These are phyloP conservation scores for Agrostemma githago DNA, from an alignment of 148 eudicot genomes.

Conservation along the genomic window DNA sequence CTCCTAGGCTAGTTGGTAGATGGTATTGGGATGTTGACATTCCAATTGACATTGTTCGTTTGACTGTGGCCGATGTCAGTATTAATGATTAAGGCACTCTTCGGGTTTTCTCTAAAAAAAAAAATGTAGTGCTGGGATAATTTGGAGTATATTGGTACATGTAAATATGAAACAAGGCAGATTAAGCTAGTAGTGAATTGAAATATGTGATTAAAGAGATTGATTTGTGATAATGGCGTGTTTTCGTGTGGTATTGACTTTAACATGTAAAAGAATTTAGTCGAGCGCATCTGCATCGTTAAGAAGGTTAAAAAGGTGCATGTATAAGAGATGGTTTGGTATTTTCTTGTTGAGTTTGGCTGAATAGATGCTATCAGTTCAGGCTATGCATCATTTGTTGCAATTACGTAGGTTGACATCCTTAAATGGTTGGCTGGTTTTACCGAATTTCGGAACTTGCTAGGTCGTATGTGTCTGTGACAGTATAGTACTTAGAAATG, in stretches of 20 bases:
- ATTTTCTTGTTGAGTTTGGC: background rate
- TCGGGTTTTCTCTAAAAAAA: no score
- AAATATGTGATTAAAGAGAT: background rate
- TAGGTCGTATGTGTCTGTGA: background rate
- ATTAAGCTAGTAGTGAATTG: background rate
- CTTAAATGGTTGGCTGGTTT: background rate
- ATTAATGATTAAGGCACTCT: no score
- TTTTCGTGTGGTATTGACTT: conserved; percentile 3
- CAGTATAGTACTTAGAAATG: no score
- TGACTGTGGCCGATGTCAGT: no score
- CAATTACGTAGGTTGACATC: no score
- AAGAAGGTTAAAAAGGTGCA: background rate
- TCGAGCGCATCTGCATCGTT: background rate
- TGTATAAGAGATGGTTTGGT: background rate
- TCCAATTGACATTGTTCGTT: no score
- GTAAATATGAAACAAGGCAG: background rate
- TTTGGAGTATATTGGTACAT: background rate
- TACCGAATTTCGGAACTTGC: background rate
- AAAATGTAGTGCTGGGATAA: no score
- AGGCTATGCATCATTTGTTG: background rate
- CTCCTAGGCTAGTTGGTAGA: no score
- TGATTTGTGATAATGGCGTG: background rate
- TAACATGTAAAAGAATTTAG: background rate
- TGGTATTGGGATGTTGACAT: no score
- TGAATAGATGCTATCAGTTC: background rate